phyloP scores from a whole-genome alignment of 345 rosid species.

The Camelina neglecta region DNA sequence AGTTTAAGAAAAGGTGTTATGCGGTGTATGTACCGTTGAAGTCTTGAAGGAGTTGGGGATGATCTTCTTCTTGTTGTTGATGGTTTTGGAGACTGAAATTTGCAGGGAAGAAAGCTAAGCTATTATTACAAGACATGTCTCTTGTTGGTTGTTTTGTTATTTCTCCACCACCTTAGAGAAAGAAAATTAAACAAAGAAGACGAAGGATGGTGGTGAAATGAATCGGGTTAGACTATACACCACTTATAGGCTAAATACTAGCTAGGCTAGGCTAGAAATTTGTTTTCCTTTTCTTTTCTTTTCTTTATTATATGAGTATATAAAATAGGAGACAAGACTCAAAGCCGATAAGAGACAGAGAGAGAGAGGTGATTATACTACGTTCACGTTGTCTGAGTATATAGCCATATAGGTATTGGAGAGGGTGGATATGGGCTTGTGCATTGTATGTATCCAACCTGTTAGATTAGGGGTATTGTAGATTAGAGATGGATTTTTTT shows the following conservation, averaged over 20 bases:
- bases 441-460: neutral
- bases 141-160: neutral
- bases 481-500: no score
- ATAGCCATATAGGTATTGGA: no score
- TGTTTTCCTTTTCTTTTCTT: constrained; percentile 7
- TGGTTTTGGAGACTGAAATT: constrained; percentile 82
- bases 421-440: constrained; percentile 12
- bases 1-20: constrained; percentile 3
- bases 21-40: constrained; percentile 56
- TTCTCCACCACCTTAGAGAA: constrained; percentile 10
- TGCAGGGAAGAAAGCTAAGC: constrained; percentile 82
- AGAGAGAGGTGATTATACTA: neutral
- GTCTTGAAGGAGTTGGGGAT: constrained; percentile 63
- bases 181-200: neutral
- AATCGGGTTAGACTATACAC: constrained; percentile 25
- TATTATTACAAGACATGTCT: constrained; percentile 72
- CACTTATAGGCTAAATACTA: constrained; percentile 38
- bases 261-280: constrained; percentile 10
- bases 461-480: neutral
- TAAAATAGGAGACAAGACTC: constrained; percentile 31
- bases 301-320: constrained; percentile 21
- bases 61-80: constrained; percentile 68
- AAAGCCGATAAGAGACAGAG: neutral
- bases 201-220: constrained; percentile 33
- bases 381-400: no score